Percentiles rank a stretch among this genome's conserved stretches.
Conservation (phyloP, 139 green algal species). For the Chlamydomonas urium region DNA sequence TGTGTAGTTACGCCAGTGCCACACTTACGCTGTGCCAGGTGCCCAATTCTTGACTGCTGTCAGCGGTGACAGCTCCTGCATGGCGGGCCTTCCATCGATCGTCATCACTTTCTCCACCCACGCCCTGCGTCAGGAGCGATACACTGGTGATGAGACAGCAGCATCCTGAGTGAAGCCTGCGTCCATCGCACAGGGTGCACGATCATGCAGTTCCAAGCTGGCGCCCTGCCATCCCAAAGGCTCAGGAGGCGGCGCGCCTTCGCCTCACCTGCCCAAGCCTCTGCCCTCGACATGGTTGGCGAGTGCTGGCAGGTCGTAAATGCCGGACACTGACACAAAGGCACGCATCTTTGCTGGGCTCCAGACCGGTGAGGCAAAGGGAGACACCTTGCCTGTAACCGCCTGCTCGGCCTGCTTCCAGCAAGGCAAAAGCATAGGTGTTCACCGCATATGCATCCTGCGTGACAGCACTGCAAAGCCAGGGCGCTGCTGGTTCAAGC, state of each 20-base stretch:
- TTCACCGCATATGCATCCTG: too few relatives aligned
- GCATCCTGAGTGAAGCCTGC: not conserved
- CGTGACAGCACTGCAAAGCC: too few relatives aligned
- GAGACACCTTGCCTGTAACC: not conserved
- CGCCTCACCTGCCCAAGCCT: conserved; percentile 61
- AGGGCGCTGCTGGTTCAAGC: too few relatives aligned
- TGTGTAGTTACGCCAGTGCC: too few relatives aligned
- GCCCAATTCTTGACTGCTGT: not conserved
- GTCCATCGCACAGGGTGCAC: too few relatives aligned
- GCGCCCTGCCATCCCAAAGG: too few relatives aligned
- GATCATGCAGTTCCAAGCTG: too few relatives aligned
- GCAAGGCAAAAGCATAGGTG: too few relatives aligned
- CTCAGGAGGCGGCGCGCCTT: not conserved
- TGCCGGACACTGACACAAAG: conserved; percentile 64
- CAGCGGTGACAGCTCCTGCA: conserved; percentile 64
- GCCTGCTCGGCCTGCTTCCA: conserved; percentile 22
- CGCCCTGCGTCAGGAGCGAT: not conserved
- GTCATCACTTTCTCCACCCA: conserved; percentile 36
- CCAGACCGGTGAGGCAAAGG: conserved; percentile 48
- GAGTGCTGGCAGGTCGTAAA: conserved; percentile 75
- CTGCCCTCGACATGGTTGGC: conserved; percentile 74
- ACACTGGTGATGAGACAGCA: not conserved
- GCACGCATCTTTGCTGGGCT: conserved; percentile 32
- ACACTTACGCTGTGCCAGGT: not conserved
- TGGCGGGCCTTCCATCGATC: conserved; percentile 33